These are phyloP conservation scores for Blastomyces silverae DNA, from an alignment of 2,329 filamentous ascomycete species.

Conservation along the genomic window DNA sequence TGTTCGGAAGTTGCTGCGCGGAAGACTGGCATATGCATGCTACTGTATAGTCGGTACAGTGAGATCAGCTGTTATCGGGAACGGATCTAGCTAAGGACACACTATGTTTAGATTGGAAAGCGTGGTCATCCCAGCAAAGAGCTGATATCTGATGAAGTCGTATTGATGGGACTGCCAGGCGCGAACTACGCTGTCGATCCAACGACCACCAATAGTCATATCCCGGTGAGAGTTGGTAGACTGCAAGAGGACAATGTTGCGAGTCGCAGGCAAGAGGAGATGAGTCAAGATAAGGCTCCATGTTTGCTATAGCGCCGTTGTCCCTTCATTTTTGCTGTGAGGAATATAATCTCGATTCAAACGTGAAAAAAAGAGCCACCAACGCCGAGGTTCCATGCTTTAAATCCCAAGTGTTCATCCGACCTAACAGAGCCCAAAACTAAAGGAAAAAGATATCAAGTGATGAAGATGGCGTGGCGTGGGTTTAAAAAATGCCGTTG, in stretches of 20 bases:
- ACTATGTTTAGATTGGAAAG: too few species aligned
- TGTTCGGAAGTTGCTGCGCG: neutral
- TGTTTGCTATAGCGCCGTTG: neutral
- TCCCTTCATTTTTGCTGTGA: neutral
- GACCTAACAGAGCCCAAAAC: slow-evolving; percentile 8
- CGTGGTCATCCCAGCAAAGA: neutral
- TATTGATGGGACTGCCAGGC: neutral
- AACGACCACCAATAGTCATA: neutral
- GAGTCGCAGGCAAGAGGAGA: neutral
- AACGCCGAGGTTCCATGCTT: slow-evolving; percentile 12
- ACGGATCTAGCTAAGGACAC: neutral
- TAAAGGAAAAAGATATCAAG: neutral
- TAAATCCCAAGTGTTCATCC: slow-evolving; percentile 11
- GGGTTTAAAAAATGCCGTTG: slow-evolving; percentile 73
- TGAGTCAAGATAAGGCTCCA: neutral
- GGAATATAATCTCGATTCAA: neutral
- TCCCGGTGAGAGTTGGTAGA: neutral
- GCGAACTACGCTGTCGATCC: neutral
- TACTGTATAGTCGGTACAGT: neutral
- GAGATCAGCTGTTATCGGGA: neutral
- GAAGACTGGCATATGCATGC: neutral
- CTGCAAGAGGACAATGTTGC: neutral
- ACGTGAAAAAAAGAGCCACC: slow-evolving; percentile 9
- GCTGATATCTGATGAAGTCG: neutral
- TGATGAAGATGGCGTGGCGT: neutral